Evolutionary conservation across 78 protist genomes (phyloP).

Genomic region (Dictyostelium capitatum): DNA sequence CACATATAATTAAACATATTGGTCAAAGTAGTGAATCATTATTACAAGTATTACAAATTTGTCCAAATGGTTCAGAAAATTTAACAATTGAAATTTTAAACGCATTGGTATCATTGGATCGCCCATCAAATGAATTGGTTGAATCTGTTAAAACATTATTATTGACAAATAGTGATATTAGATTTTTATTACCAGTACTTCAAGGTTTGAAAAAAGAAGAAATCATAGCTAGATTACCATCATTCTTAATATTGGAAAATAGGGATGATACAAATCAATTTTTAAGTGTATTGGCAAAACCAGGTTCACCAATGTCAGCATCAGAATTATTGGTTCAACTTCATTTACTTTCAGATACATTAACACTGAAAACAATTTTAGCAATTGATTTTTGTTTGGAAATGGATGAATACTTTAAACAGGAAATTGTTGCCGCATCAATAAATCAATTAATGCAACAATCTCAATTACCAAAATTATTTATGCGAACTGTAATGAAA

Average conservation of each 20-base stretch:
- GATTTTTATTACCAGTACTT: conserved; percentile 55
- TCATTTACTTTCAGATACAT: conserved; percentile 1
- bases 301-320: conserved; percentile 50
- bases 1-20: conserved; percentile 18
- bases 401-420: conserved; percentile 19
- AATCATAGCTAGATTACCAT: conserved; percentile 29
- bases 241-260: not conserved
- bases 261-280: conserved; percentile 16
- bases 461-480: not conserved
- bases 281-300: conserved; percentile 12
- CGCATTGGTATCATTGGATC: not conserved
- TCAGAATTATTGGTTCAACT: conserved; percentile 75
- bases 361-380: not conserved
- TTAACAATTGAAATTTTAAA: conserved; percentile 23
- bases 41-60: conserved; percentile 20
- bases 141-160: conserved; percentile 17
- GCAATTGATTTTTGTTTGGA: conserved; percentile 54
- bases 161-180: not conserved
- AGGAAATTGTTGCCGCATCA: conserved; percentile 54
- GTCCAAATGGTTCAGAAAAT: conserved; percentile 47
- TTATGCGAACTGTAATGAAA: conserved; percentile 63
- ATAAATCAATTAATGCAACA: conserved; percentile 67
- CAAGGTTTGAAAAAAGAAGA: conserved; percentile 55
- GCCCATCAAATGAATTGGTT: conserved; percentile 33
- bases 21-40: conserved; percentile 37